Evolutionary conservation across 2,329 filamentous ascomycete genomes (phyloP), one percentile per base, ranked within the genome.

Genomic region (Epichloe sp.): DNA sequence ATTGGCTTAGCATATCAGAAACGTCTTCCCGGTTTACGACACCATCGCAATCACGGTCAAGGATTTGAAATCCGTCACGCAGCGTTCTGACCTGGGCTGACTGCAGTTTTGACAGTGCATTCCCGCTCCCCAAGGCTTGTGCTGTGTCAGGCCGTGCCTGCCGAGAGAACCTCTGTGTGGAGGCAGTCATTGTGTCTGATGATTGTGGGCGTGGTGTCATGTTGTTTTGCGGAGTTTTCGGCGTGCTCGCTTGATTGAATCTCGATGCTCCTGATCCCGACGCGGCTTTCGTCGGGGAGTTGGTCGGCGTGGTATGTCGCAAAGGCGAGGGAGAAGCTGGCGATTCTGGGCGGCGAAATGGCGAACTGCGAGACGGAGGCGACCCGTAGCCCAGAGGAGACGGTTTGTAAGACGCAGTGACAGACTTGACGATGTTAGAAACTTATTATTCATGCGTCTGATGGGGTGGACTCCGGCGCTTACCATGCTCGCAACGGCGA

Each of bases 31-130:
- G 78, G 57, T 84, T 86, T 54, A 98, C 83, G 48, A 79, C 73
- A 17, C 91, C 90, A 62, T 93, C 88, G 61, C 88, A 90, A 67
- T 93, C 85, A 54, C 88, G 79, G 66, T 97, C 93, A 45, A 98
- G 76, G 53, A 96, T 89, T 66, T 94, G 88, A 67, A 97, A 98
- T 0, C 86, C 88, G 64, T 97, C 91, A 54, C 93, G 81, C 68
- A 98, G 79, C 59, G 88, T 87, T 61, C 90, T 82, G 37, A 96
- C 81, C 59, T 96, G 88, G 3, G 86, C 76, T 2, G 88, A 82
- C 38, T 91, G 86, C 42, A 97, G 70, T 61, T 86, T 84, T 3
- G 83, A 82, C 44, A 89, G 71, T 14, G 81, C 74, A 59, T 76
- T 80, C 36, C 73, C 71, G 50, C 71, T 66, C 4, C 65, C 66